Conservation (phyloP, 257 asterid genomes). For the Salvia rosmarinus region DNA sequence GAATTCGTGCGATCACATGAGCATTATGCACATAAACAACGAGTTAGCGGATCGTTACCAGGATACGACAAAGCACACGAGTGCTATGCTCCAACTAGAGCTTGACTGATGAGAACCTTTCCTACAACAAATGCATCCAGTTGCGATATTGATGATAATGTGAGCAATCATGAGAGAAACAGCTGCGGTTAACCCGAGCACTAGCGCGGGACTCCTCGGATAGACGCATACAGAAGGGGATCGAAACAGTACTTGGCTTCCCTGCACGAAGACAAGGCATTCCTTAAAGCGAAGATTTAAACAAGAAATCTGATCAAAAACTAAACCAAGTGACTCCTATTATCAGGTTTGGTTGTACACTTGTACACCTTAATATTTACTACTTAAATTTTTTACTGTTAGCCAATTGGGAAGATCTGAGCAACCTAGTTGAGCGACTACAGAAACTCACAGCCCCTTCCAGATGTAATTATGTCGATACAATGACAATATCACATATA, state of each 20-base stretch:
- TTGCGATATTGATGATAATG: conserved; percentile 64
- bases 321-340: background rate
- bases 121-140: conserved; percentile 87
- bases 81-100: conserved; percentile 75
- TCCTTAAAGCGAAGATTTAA: background rate
- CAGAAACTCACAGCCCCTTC: background rate
- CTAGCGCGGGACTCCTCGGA: conserved; percentile 80
- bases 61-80: conserved; percentile 75
- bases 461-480: background rate
- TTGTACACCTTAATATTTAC: background rate
- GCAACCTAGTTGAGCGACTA: background rate
- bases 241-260: conserved; percentile 63
- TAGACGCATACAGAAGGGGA: conserved; percentile 73
- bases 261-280: conserved; percentile 44
- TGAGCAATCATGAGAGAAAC: conserved; percentile 82
- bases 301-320: background rate
- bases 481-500: background rate
- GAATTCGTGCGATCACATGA: background rate
- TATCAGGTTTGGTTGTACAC: background rate
- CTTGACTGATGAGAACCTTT: conserved; percentile 63
- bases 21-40: background rate
- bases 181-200: conserved; percentile 78
- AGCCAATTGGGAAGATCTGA: background rate
- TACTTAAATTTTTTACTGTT: background rate
- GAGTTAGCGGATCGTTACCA: conserved; percentile 55